These are phyloP conservation scores for Kockiozyma suomiensis DNA, from an alignment of 805 yeast species.

Conservation along the genomic window DNA sequence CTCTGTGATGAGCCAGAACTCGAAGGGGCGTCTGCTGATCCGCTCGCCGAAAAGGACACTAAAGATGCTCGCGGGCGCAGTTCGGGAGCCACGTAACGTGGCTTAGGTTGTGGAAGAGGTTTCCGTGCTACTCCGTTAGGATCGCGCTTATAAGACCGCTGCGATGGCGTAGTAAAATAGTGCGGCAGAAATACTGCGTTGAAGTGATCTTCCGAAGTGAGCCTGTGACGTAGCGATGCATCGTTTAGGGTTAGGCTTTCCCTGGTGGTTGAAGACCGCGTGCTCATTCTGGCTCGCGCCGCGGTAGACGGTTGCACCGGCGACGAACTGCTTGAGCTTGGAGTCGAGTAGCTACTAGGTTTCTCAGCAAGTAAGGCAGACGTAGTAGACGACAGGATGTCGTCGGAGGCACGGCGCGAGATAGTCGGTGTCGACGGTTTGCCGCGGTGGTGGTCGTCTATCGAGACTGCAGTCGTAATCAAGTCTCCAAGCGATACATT, in stretches of 20 bases:
- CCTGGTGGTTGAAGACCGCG: background rate
- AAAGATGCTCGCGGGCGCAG: background rate
- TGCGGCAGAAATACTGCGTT: slow-evolving; percentile 9
- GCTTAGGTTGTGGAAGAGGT: slow-evolving; percentile 12
- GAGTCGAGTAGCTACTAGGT: background rate
- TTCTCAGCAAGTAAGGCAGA: background rate
- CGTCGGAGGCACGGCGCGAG: background rate
- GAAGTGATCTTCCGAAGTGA: background rate
- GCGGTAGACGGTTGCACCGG: slow-evolving; percentile 13
- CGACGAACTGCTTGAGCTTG: background rate
- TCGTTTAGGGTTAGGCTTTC: background rate
- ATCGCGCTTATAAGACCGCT: slow-evolving; percentile 4
- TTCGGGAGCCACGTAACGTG: slow-evolving; percentile 1
- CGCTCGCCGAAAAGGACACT: no score
- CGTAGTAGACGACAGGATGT: background rate
- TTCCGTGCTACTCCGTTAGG: slow-evolving; percentile 10
- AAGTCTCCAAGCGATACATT: slow-evolving; percentile 8
- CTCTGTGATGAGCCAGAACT: background rate
- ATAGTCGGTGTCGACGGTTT: background rate
- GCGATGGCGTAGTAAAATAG: slow-evolving; percentile 11
- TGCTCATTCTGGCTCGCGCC: background rate
- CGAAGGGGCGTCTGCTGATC: no score
- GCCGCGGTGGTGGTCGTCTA: background rate
- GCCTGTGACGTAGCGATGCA: background rate
- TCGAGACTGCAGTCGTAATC: slow-evolving; percentile 1